These are phyloP conservation scores for Amylostereum chailletii DNA, from an alignment of 1,284 basidiomycete genomes.

Conservation along the genomic window DNA sequence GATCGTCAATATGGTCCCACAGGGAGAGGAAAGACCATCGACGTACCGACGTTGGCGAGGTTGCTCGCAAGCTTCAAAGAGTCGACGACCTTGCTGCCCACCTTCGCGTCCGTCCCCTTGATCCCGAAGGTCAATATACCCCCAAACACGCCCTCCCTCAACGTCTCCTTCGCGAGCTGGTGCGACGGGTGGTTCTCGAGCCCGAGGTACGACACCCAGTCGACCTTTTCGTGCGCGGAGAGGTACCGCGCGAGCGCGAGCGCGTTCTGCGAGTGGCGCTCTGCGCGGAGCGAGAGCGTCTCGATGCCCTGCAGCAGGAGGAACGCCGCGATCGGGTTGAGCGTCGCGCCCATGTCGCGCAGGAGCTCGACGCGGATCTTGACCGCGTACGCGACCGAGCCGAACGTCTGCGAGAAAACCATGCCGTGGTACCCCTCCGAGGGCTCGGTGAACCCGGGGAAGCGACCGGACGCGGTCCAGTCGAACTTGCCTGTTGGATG, in stretches of 20 bases:
- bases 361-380: conserved; percentile 71
- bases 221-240: conserved; percentile 59
- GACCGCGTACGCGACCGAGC: conserved; percentile 61
- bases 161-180: conserved; percentile 46
- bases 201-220: conserved; percentile 82
- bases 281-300: conserved; percentile 73
- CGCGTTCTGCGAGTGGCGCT: conserved; percentile 73
- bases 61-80: conserved; percentile 67
- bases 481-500: conserved; percentile 66
- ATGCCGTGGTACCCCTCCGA: conserved; percentile 81
- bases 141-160: conserved; percentile 57
- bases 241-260: conserved; percentile 67
- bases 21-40: not conserved
- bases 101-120: conserved; percentile 52
- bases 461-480: conserved; percentile 71
- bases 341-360: conserved; percentile 67
- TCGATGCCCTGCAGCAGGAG: conserved; percentile 82
- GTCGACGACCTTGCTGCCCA: conserved; percentile 68
- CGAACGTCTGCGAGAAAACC: conserved; percentile 69
- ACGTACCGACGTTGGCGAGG: conserved; percentile 65
- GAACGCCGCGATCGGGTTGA: conserved; percentile 82
- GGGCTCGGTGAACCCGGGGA: conserved; percentile 79
- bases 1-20: not conserved
- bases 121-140: conserved; percentile 81
- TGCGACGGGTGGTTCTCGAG: conserved; percentile 60